phyloP scores from a whole-genome alignment of 2,329 filamentous ascomycete species.

The Rhynchosporium secalis region DNA sequence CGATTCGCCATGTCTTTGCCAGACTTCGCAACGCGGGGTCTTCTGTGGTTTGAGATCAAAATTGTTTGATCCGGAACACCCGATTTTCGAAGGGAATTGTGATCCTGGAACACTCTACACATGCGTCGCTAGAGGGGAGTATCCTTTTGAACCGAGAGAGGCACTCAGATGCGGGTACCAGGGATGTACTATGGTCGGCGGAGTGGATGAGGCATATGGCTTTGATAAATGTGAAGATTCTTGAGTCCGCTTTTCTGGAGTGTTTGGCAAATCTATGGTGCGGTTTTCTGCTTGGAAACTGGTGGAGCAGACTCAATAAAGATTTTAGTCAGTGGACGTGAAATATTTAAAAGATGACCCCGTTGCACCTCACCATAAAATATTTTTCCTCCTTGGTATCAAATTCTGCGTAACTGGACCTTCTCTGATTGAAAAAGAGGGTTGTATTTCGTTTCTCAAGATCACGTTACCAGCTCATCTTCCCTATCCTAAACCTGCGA shows the following conservation, averaged over 20 bases:
- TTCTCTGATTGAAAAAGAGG: conserved; percentile 20
- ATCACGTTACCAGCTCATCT: conserved; percentile 13
- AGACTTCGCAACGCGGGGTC: neutral
- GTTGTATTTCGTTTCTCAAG: conserved; percentile 14
- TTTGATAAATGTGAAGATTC: neutral
- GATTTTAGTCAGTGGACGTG: too few species aligned
- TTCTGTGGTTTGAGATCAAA: neutral
- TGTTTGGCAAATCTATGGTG: neutral
- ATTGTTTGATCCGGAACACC: neutral
- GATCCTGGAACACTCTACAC: neutral
- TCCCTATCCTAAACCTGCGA: conserved; percentile 20
- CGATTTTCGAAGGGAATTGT: neutral
- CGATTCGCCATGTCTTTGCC: neutral
- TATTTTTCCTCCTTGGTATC: conserved; percentile 16
- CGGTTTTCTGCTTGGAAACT: neutral
- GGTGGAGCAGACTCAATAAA: too few species aligned
- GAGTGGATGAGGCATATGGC: neutral
- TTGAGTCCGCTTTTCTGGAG: neutral
- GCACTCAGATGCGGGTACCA: neutral
- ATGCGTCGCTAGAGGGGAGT: neutral
- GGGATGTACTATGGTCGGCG: neutral
- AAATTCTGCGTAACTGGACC: conserved; percentile 1
- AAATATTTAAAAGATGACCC: neutral
- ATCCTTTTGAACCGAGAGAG: neutral
- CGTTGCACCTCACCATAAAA: conserved; percentile 12